Evolutionary conservation across 2,329 filamentous ascomycete species (phyloP).

Genomic region (Ophiostoma sp.): DNA sequence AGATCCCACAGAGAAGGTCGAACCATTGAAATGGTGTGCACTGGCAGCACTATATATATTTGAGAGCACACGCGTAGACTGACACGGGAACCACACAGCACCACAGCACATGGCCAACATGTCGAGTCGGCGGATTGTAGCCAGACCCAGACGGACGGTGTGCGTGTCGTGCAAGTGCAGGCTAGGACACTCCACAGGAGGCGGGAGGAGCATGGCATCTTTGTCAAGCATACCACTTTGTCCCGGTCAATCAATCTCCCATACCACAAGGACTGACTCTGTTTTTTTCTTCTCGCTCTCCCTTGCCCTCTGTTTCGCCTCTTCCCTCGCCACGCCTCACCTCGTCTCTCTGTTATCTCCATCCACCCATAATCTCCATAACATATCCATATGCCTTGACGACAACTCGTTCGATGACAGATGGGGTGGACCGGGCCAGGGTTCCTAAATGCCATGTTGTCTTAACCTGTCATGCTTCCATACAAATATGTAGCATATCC

Average conservation of each 20-base stretch:
- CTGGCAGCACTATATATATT: background rate
- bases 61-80: background rate
- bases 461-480: too few relatives aligned
- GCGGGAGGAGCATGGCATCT: background rate
- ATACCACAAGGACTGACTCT: background rate
- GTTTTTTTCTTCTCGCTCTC: background rate
- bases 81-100: background rate
- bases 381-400: too few relatives aligned
- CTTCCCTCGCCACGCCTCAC: background rate
- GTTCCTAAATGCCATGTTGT: too few relatives aligned
- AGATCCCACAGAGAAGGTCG: too few relatives aligned
- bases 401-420: too few relatives aligned
- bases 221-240: background rate
- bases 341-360: background rate
- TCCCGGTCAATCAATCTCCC: background rate
- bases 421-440: too few relatives aligned
- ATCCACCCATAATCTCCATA: too few relatives aligned
- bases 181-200: slow-evolving; percentile 3
- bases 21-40: background rate
- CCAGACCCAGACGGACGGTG: background rate
- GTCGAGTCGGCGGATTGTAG: slow-evolving; percentile 4
- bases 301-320: background rate
- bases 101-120: background rate
- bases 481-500: too few relatives aligned
- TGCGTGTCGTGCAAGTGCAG: slow-evolving; percentile 5